Evolutionary conservation across 2,329 filamentous ascomycete genomes (phyloP), one percentile per base, ranked within the genome.

Genomic region (Pseudocercospora cruenta): DNA sequence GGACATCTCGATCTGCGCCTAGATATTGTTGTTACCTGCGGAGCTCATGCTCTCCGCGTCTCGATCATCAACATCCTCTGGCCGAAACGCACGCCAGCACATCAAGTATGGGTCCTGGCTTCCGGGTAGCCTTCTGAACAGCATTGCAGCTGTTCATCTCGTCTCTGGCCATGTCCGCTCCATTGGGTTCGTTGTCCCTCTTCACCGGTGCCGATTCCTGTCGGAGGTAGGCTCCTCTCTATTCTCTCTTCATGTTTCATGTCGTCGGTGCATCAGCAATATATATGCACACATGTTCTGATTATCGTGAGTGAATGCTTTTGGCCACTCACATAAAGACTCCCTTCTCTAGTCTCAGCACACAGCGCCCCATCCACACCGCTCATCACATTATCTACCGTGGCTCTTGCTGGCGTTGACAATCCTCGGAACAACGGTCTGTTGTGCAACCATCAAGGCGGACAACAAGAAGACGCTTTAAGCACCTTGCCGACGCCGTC

Each of bases 11-110:
- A 76, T 76, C 73, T 72, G 73, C 73, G 67, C 71, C 71, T 67
- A 69, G 71, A 72, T 64, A 70, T 74, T 69, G 69, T 72, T 67
- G 67, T 69, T 67, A 66, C 71, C 68, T 70, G 72, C 69, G 67
- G 70, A 74, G 73, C 74, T 74, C 70, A 68, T 69, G 71, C 72
- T 72, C 71, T 74, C 71, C 72, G 68, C 71, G 70, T 70, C 70
- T 74, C 69, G 72, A 77, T 76, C 72, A 70, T 73, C 72, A 68
- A 70, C 67, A 65, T 70, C 64, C 88, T 94, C 90, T 94, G 91
- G 91, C 87, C 87, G 88, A 85, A 85, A 90, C 85, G 85, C 84
- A 89, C 90, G 92, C 92, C 93, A 96, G 86, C 92, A 91, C 93
- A 96, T 93, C 92, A 91, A 77, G 58, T 80, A 81, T 81, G 80